Evolutionary conservation across 2,329 filamentous ascomycete genomes (phyloP).

Genomic region (Trichophyton simii): DNA sequence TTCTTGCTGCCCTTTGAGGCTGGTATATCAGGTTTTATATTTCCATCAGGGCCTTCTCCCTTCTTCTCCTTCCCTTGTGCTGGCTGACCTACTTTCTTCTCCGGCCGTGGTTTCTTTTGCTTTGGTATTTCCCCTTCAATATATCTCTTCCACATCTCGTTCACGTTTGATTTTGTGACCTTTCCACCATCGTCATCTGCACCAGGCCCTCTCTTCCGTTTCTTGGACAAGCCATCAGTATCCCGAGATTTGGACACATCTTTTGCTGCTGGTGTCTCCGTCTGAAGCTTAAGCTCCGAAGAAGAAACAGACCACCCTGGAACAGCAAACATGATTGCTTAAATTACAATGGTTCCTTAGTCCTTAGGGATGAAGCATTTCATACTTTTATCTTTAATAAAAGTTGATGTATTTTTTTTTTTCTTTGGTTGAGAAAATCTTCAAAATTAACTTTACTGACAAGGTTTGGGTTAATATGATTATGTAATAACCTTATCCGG

Average conservation of each 20-base stretch:
- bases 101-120: conserved; percentile 26
- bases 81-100: conserved; percentile 11
- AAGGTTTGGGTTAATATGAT: background rate
- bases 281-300: conserved; percentile 58
- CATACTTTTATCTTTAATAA: background rate
- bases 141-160: conserved; percentile 64
- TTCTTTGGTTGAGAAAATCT: background rate
- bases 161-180: conserved; percentile 59
- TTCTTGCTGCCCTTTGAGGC: conserved; percentile 13
- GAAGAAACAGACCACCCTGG: conserved; percentile 80
- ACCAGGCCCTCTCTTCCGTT: conserved; percentile 39
- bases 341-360: background rate
- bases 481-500: background rate
- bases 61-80: conserved; percentile 18
- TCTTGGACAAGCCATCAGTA: conserved; percentile 22
- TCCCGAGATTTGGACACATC: conserved; percentile 39
- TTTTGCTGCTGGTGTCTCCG: conserved; percentile 47
- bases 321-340: conserved; percentile 61
- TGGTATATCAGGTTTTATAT: conserved; percentile 6
- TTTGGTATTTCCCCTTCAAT: conserved; percentile 53
- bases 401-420: background rate
- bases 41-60: conserved; percentile 15
- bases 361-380: background rate
- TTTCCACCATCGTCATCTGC: conserved; percentile 18
- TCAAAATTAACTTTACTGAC: background rate